phyloP scores from a whole-genome alignment of 2,329 filamentous ascomycete species.

The Exophiala mesophila region DNA sequence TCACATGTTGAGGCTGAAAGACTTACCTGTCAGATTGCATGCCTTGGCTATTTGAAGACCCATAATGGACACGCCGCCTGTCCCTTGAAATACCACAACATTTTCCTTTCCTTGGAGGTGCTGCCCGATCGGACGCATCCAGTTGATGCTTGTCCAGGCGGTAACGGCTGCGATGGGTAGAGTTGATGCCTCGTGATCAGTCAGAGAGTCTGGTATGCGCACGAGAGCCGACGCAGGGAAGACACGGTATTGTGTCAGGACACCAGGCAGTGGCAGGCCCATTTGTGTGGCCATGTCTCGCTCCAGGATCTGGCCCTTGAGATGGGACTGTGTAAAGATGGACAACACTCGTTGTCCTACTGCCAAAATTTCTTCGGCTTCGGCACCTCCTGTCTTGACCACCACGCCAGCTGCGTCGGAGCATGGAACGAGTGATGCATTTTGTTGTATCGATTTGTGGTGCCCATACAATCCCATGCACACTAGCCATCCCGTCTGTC shows the following conservation, averaged over 20 bases:
- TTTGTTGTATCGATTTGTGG: conserved; percentile 9
- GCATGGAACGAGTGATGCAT: conserved; percentile 29
- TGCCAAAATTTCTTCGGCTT: conserved; percentile 29
- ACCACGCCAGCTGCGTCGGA: conserved; percentile 43
- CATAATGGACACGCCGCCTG: conserved; percentile 44
- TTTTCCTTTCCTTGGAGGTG: conserved; percentile 37
- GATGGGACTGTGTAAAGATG: conserved; percentile 37
- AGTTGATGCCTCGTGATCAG: conserved; percentile 38
- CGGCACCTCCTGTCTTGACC: conserved; percentile 34
- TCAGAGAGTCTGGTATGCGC: conserved; percentile 38
- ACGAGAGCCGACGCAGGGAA: conserved; percentile 41
- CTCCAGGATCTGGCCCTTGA: conserved; percentile 35
- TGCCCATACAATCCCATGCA: conserved; percentile 18
- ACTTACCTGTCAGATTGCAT: background rate
- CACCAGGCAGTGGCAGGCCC: conserved; percentile 35
- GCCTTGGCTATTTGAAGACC: conserved; percentile 40
- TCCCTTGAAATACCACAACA: conserved; percentile 39
- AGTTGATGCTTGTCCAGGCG: conserved; percentile 48
- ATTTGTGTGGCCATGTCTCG: conserved; percentile 36
- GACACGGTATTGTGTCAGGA: conserved; percentile 40
- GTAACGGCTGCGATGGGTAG: conserved; percentile 46
- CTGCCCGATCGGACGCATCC: conserved; percentile 40
- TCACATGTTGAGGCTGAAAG: conserved; percentile 33
- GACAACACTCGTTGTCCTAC: conserved; percentile 38
- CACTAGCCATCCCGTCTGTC: conserved; percentile 2